Conservation (phyloP, 306 rosid genomes). For the Castanea mollissima region DNA sequence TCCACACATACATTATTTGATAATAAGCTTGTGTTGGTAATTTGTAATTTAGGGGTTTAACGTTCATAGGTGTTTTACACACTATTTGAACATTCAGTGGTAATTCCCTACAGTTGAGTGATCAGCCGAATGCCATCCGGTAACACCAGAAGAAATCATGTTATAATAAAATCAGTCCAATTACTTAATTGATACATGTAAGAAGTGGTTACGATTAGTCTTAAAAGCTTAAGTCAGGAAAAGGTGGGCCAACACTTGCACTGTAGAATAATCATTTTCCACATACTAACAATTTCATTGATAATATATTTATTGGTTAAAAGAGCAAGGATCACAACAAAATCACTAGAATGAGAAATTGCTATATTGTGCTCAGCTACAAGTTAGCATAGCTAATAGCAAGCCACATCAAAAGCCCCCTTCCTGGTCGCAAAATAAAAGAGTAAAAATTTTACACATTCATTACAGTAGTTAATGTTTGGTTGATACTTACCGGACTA, state of each 20-base stretch:
- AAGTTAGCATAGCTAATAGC: neutral
- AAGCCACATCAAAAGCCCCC: neutral
- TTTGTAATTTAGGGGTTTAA: no score
- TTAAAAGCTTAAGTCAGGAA: neutral
- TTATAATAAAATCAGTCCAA: neutral
- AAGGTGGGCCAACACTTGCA: neutral
- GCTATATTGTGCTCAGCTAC: neutral
- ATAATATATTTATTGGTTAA: neutral
- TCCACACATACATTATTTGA: no score
- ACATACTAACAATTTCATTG: neutral
- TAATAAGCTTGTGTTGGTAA: no score
- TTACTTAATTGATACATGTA: no score
- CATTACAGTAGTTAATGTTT: no score
- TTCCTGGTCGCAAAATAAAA: neutral
- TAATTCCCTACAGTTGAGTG: neutral
- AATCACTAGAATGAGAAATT: no score
- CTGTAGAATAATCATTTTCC: neutral
- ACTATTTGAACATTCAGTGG: no score
- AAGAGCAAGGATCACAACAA: no score
- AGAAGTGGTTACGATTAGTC: neutral
- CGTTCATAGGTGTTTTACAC: no score
- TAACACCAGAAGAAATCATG: neutral
- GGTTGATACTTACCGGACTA: no score
- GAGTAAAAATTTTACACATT: no score
- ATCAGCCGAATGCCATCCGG: slow-evolving; percentile 4